These are phyloP conservation scores for Phaseolus coccineus DNA, from an alignment of 331 rosid species.

Conservation along the genomic window DNA sequence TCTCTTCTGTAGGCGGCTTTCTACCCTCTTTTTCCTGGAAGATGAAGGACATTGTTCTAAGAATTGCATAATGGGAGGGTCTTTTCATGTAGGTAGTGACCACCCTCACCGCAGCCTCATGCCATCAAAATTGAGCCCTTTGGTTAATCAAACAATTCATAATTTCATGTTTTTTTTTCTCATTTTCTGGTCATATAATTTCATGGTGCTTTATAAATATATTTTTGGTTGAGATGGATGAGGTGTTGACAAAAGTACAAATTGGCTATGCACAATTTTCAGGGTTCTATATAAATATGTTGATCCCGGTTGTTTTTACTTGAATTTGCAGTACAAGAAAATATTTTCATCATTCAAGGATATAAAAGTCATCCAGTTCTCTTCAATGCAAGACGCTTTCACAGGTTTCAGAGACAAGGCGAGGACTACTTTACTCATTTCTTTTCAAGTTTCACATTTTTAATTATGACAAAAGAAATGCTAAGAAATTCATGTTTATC, in stretches of 20 bases:
- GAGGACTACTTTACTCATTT: slow-evolving; percentile 39
- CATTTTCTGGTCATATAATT: not conserved
- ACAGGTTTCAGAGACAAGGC: slow-evolving; percentile 78
- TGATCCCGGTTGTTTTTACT: slow-evolving; percentile 41
- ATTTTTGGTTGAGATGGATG: not conserved
- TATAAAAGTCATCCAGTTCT: slow-evolving; percentile 86
- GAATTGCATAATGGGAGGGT: slow-evolving; percentile 2
- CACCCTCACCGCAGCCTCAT: not conserved
- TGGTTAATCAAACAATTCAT: not conserved
- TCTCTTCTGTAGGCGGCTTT: not conserved
- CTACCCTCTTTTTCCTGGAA: not conserved
- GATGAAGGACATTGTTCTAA: not conserved
- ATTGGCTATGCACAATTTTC: not conserved
- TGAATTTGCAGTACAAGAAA: slow-evolving; percentile 65
- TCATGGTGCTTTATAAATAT: slow-evolving; percentile 1
- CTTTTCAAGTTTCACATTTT: not conserved
- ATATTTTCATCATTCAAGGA: slow-evolving; percentile 85
- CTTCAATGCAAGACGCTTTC: slow-evolving; percentile 90
- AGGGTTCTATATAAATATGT: not conserved
- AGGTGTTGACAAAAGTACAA: not conserved
- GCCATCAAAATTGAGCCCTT: not conserved
- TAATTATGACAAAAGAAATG: slow-evolving; percentile 22
- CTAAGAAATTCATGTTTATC: not conserved
- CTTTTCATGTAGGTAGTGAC: not conserved
- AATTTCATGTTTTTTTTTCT: not conserved